These are phyloP conservation scores for Amylostereum areolatum DNA, from an alignment of 1,284 basidiomycete species.

Conservation along the genomic window DNA sequence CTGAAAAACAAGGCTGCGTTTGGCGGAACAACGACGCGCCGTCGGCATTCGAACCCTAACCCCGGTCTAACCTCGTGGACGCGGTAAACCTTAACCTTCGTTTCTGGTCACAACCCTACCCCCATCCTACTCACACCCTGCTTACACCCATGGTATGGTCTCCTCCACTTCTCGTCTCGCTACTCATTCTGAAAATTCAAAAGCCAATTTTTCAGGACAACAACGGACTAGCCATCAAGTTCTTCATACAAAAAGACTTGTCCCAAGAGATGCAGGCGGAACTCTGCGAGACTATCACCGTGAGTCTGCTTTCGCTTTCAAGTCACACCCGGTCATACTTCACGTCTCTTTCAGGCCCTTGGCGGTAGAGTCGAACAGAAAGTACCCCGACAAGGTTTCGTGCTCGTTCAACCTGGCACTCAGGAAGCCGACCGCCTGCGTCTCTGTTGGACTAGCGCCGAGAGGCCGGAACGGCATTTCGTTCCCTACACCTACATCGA, in stretches of 20 bases:
- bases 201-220: conserved; percentile 64
- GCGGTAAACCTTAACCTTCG: no score
- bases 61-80: no score
- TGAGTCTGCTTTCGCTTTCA: conserved; percentile 25
- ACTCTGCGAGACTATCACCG: conserved; percentile 63
- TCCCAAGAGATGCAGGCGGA: conserved; percentile 58
- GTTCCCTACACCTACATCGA: conserved; percentile 75
- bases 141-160: no score
- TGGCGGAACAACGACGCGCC: no score
- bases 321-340: conserved; percentile 5
- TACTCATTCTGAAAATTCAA: neutral
- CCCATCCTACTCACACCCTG: no score
- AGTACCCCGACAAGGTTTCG: conserved; percentile 67
- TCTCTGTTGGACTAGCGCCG: conserved; percentile 56
- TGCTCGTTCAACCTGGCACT: conserved; percentile 62
- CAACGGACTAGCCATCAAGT: conserved; percentile 63
- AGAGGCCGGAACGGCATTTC: conserved; percentile 67
- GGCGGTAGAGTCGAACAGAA: conserved; percentile 72
- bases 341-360: conserved; percentile 36
- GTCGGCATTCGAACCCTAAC: no score
- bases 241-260: conserved; percentile 78
- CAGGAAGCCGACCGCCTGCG: conserved; percentile 66
- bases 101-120: no score
- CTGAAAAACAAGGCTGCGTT: no score
- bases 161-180: no score